Evolutionary conservation across 495 filamentous ascomycete genomes (phyloP).

Genomic region (Symbiotaphrina buchneri): DNA sequence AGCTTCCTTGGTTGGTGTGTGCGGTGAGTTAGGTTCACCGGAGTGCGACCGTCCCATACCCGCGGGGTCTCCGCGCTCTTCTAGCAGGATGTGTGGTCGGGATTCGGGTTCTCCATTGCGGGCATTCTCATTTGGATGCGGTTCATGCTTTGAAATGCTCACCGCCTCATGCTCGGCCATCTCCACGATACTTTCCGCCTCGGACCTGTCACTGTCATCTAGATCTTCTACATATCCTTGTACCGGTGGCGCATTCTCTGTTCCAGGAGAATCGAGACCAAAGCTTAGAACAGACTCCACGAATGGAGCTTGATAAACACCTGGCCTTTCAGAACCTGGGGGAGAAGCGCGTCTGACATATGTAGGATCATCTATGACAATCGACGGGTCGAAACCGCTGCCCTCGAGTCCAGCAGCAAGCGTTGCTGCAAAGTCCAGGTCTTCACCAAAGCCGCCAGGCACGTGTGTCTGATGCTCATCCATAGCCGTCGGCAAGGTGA

Average conservation of each 20-base stretch:
- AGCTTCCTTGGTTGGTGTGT: neutral
- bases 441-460: conserved; percentile 28
- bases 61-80: too few relatives aligned
- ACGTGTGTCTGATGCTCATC: conserved; percentile 8
- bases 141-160: neutral
- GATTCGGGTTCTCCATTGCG: too few relatives aligned
- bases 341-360: conserved; percentile 43
- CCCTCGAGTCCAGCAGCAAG: conserved; percentile 46
- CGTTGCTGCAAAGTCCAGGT: conserved; percentile 44
- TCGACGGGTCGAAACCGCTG: conserved; percentile 46
- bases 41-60: too few relatives aligned
- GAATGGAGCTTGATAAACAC: conserved; percentile 19
- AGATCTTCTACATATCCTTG: conserved; percentile 14
- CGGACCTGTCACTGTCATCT: too few relatives aligned
- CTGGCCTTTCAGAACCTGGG: conserved; percentile 28
- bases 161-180: neutral
- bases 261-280: conserved; percentile 3
- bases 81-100: too few relatives aligned
- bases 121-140: neutral
- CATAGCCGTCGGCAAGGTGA: too few relatives aligned
- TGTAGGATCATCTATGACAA: conserved; percentile 39
- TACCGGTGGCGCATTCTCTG: conserved; percentile 6
- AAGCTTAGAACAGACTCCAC: conserved; percentile 19
- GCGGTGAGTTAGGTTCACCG: too few relatives aligned
- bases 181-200: too few relatives aligned